Base-by-base conservation (phyloP, 192 early-diverging fungal species). In the Piromyces finnis region DNA sequence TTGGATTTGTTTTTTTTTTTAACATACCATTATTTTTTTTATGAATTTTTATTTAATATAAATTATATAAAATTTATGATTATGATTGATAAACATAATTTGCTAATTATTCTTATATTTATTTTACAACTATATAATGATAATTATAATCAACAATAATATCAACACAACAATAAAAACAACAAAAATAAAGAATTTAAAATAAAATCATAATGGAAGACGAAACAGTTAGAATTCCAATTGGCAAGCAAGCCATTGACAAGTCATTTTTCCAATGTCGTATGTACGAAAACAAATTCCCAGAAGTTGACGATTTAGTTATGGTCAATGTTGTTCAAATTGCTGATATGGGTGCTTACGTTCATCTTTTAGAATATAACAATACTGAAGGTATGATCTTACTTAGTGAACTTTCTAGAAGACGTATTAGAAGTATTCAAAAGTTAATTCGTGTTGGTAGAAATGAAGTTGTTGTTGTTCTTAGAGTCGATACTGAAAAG, bases 321-420 rank as follows among this genome's bases (percentile, higher is more conserved):
- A 97, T 98, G 94, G 97, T 95, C 82, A 97, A 94, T 84, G 96
- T 99, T 81, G 90, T 91, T 32, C 93, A 95, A 85, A 97, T 99
- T 82, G 93, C 93, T 36, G 95, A 97, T 28, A 82, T 93, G 97
- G 82, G 91, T 91, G 35, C 29, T 79, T 68, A 68, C 22, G 51
- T 68, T n/a, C 51, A 68, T 17, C 30, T 78, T 29, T 84, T 95
- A 29, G 97, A 99, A 87, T 99, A 99, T 87, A 93, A 94, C 87
- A 94, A 95, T 87, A 95, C 95, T 83, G 96, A 98, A 86, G 97
- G 96, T 79, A 98, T 99, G 95, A 97, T 99, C 84, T 88, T 94
- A 79, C 85, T 97, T 36, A 92, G 92, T 29, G 97, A 99, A 86
- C 88, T 99, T 79, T 96, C 95, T 5, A 90, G 96, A 83, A 86